phyloP scores from a whole-genome alignment of 1,139 yeast genomes.

The Blastobotrys indianensis region DNA sequence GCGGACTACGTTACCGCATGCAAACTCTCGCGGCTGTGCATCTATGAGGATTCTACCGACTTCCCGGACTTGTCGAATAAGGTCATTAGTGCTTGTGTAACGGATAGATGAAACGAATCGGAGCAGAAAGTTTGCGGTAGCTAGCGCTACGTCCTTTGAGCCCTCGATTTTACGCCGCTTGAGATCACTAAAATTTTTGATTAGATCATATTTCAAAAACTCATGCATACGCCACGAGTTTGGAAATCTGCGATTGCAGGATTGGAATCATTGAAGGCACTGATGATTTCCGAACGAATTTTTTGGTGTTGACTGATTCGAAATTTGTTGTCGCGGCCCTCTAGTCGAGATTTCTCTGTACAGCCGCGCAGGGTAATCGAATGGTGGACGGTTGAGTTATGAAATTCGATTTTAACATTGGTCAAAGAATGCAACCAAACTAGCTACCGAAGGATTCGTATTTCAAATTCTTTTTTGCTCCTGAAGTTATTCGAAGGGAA shows the following conservation, averaged over 20 bases:
- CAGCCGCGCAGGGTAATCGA: too few relatives aligned
- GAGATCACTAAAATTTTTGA: slow-evolving; percentile 28
- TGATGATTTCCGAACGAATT: too few relatives aligned
- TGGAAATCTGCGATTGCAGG: slow-evolving; percentile 7
- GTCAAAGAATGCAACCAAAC: too few relatives aligned
- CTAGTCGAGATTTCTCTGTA: too few relatives aligned
- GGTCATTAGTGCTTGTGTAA: slow-evolving; percentile 73
- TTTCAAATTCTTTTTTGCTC: too few relatives aligned
- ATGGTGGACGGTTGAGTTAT: too few relatives aligned
- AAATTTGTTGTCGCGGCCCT: too few relatives aligned
- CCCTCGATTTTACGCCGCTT: slow-evolving; percentile 72
- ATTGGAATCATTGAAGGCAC: slow-evolving; percentile 11
- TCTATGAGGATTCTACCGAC: slow-evolving; percentile 35
- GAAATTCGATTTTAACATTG: too few relatives aligned
- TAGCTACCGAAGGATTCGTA: too few relatives aligned
- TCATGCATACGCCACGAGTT: slow-evolving; percentile 4
- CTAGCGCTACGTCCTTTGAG: slow-evolving; percentile 74
- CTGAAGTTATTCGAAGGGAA: too few relatives aligned
- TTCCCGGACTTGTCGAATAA: slow-evolving; percentile 60
- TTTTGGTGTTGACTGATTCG: too few relatives aligned
- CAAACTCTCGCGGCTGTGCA: slow-evolving; percentile 56
- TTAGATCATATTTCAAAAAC: background rate
- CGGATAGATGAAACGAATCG: slow-evolving; percentile 85
- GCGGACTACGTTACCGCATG: slow-evolving; percentile 87
- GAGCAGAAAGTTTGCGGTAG: slow-evolving; percentile 80